These are phyloP conservation scores for Phlyctochytrium arcticum DNA, from an alignment of 192 early-diverging fungal genomes.

Conservation along the genomic window DNA sequence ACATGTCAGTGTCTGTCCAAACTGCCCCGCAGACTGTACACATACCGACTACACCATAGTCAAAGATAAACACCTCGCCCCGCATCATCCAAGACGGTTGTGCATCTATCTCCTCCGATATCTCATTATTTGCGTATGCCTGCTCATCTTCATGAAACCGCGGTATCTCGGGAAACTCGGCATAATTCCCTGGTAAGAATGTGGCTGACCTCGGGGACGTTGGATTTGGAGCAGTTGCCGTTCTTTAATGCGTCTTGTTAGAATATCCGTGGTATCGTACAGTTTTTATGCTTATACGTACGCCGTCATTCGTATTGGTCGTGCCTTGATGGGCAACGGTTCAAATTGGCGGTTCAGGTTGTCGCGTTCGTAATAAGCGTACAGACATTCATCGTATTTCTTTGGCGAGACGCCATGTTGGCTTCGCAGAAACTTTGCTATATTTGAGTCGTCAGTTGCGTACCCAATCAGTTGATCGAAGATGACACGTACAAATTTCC, in stretches of 20 bases:
- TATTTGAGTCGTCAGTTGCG: too few species aligned
- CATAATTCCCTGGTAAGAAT: slow-evolving; percentile 21
- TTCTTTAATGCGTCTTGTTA: too few species aligned
- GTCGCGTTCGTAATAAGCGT: slow-evolving; percentile 37
- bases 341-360: background rate
- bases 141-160: background rate
- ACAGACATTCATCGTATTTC: slow-evolving; percentile 49
- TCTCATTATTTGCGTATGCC: background rate
- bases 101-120: background rate
- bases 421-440: slow-evolving; percentile 22
- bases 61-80: slow-evolving; percentile 51
- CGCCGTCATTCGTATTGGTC: slow-evolving; percentile 8
- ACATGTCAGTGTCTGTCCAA: background rate
- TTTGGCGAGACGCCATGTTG: slow-evolving; percentile 29
- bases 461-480: too few species aligned
- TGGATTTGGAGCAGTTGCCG: too few species aligned
- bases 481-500: slow-evolving; percentile 10
- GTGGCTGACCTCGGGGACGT: slow-evolving; percentile 8
- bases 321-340: background rate
- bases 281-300: background rate
- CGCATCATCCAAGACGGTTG: slow-evolving; percentile 40
- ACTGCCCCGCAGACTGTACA: too few species aligned
- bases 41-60: slow-evolving; percentile 46
- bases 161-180: slow-evolving; percentile 20
- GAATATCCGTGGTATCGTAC: too few species aligned